Base-by-base conservation (phyloP, 225 moss, liverwort and hornwort species). In the Physcomitrellopsis africana region DNA sequence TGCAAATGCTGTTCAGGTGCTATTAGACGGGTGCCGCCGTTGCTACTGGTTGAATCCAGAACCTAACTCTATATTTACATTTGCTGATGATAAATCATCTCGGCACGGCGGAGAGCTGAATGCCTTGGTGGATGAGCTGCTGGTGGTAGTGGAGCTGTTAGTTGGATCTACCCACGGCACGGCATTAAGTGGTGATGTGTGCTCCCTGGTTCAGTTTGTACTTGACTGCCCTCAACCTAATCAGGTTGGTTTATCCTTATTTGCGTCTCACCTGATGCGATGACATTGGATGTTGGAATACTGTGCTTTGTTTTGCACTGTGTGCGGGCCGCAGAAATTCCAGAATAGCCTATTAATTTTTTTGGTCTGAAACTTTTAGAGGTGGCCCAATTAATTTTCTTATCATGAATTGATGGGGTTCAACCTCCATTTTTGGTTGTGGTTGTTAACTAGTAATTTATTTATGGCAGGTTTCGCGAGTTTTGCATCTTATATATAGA, bases 171-270 rank as follows among this genome's bases (percentile, higher is more conserved):
- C 91, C 41, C 91, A 88, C 51, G 88, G 81, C 55, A 51, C 93
- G 27, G 79, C 85, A 67, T 85, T 93, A 69, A 88, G 83, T 51
- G 77, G 83, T 73, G 93, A 95, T 77, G 93, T 95, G 22, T 89
- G 87, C 74, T 93, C 91, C 62, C 79, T 95, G 57, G 86, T 93
- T 80, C 95, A 95, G 76, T 95, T 92, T 82, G 88, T 93, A 58
- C 88, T 95, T 47, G 95, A 92, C 85, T 95, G 95, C 72, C 93
- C 89, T 55, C 95, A 95, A 77, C 93, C 92, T 43, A 95, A 95
- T 60, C 95, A 95, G 95, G 95, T 86, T 83, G 23, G 45, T 22
- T 72, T 61, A 47, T 78, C 32, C 60, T 70, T 23, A 17, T 58
- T 54, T n/a, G 15, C 24, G n/a, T 43, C 49, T 49, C 37, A 17